These are phyloP conservation scores for Saprolegnia diclina DNA, from an alignment of 352 stramenopile species.

Conservation along the genomic window DNA sequence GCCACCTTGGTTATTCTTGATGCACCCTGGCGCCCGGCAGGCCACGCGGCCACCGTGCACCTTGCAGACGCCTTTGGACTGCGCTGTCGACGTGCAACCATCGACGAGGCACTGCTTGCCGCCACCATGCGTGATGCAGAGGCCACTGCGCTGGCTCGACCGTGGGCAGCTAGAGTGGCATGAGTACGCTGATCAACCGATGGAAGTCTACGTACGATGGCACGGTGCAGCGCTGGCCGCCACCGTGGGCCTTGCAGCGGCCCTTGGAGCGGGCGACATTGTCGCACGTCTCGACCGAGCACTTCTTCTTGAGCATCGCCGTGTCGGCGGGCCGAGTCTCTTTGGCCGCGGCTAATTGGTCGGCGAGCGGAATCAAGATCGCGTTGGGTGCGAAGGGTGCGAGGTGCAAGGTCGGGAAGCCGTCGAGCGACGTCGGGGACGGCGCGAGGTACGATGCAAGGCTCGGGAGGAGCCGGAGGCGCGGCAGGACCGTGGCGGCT, in stretches of 20 bases:
- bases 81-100: slow-evolving; percentile 49
- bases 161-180: slow-evolving; percentile 71
- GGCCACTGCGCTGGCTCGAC: slow-evolving; percentile 63
- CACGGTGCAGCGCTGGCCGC: slow-evolving; percentile 60
- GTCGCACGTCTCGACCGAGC: slow-evolving; percentile 70
- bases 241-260: slow-evolving; percentile 73
- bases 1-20: slow-evolving; percentile 78
- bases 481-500: not conserved
- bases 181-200: slow-evolving; percentile 22
- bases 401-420: not conserved
- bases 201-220: slow-evolving; percentile 33
- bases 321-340: not conserved
- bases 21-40: slow-evolving; percentile 62
- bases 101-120: slow-evolving; percentile 66
- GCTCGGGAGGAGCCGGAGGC: not conserved
- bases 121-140: slow-evolving; percentile 64
- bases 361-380: not conserved
- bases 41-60: slow-evolving; percentile 73
- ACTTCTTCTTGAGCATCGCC: slow-evolving; percentile 43
- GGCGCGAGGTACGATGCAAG: slow-evolving; percentile 2
- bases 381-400: not conserved
- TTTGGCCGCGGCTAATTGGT: slow-evolving; percentile 2
- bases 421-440: not conserved
- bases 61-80: slow-evolving; percentile 36
- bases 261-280: slow-evolving; percentile 38